phyloP scores from a whole-genome alignment of 2,329 filamentous ascomycete genomes.

The Aspergillus caelatus region DNA sequence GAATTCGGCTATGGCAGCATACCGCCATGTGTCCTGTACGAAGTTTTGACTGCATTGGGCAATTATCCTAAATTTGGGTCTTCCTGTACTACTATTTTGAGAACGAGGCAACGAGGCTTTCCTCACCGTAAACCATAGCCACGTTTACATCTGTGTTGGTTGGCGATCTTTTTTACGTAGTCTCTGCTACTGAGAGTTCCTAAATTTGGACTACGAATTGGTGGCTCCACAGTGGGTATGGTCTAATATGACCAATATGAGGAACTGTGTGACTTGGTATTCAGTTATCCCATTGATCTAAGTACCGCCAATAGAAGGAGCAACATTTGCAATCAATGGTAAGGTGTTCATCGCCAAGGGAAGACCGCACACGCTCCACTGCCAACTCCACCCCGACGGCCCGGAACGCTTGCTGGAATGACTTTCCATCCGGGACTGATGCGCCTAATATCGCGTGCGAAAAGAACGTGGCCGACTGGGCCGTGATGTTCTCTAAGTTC shows the following conservation, averaged over 20 bases:
- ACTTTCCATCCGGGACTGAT: background rate
- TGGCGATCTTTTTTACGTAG: background rate
- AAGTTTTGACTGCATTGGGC: background rate
- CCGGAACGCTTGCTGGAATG: background rate
- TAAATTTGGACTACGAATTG: background rate
- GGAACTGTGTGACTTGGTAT: background rate
- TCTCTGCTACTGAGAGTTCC: background rate
- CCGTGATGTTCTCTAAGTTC: background rate
- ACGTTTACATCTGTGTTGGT: background rate
- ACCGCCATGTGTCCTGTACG: conserved; percentile 1
- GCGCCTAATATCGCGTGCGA: background rate
- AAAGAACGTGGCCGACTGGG: background rate
- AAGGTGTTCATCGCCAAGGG: background rate
- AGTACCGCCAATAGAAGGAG: background rate
- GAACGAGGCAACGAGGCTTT: background rate
- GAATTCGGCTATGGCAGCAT: background rate
- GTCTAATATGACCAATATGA: background rate
- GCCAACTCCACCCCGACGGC: background rate
- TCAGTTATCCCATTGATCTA: background rate
- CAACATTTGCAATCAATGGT: conserved; percentile 1
- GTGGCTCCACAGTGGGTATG: background rate
- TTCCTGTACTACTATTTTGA: background rate
- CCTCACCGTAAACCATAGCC: background rate
- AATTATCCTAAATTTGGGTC: background rate
- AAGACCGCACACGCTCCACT: background rate